These are phyloP conservation scores for Oemleria cerasiformis DNA, from an alignment of 306 rosid species.

Conservation along the genomic window DNA sequence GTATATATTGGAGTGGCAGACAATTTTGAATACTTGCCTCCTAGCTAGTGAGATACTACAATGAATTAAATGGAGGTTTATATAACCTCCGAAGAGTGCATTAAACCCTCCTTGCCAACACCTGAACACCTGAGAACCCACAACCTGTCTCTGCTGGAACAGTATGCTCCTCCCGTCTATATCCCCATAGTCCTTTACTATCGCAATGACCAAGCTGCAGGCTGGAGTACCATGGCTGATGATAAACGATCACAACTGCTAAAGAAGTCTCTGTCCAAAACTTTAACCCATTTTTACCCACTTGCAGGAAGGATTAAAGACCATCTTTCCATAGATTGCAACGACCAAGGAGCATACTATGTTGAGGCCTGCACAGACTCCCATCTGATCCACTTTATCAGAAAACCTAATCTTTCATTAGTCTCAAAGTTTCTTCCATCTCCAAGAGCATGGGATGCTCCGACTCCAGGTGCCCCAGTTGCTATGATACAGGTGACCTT, in stretches of 20 bases:
- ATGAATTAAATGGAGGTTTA: conserved; percentile 22
- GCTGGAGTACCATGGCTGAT: neutral
- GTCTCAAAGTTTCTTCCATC: neutral
- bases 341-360: conserved; percentile 15
- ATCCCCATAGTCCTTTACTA: conserved; percentile 7
- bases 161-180: conserved; percentile 26
- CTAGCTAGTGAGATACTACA: neutral
- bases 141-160: conserved; percentile 39
- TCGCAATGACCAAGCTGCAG: neutral
- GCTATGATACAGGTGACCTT: conserved; percentile 1
- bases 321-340: conserved; percentile 20
- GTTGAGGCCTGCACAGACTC: neutral
- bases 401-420: neutral
- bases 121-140: conserved; percentile 26
- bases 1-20: too few species aligned
- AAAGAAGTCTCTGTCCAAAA: conserved; percentile 25
- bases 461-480: neutral
- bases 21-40: neutral
- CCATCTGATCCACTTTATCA: neutral
- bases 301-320: conserved; percentile 25
- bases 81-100: conserved; percentile 31
- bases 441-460: neutral
- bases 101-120: conserved; percentile 36
- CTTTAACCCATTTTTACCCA: conserved; percentile 29
- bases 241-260: neutral